phyloP scores from a whole-genome alignment of 495 filamentous ascomycete genomes.

The Pseudevernia furfuracea region DNA sequence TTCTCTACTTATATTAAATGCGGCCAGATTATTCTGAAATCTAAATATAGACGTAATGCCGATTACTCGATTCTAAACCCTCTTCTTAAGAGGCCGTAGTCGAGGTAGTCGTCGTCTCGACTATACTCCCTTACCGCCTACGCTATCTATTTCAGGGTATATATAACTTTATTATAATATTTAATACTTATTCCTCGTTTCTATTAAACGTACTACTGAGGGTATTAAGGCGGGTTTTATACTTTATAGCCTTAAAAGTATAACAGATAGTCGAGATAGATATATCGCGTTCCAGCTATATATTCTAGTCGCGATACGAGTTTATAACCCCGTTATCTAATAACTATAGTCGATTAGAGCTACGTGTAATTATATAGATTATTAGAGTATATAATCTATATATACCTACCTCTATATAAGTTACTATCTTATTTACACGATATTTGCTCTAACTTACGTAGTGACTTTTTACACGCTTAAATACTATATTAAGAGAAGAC shows the following conservation, averaged over 20 bases:
- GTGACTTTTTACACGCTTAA: slow-evolving; percentile 3
- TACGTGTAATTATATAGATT: slow-evolving; percentile 2
- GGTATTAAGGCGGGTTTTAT: neutral
- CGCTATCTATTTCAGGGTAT: neutral
- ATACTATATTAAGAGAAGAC: neutral
- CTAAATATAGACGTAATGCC: neutral
- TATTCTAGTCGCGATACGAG: neutral
- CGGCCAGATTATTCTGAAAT: slow-evolving; percentile 2
- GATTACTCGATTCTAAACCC: neutral
- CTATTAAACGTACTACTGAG: neutral
- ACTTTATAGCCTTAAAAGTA: neutral
- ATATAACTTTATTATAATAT: neutral
- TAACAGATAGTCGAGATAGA: neutral
- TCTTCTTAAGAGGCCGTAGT: neutral
- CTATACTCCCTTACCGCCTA: neutral
- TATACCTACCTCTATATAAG: neutral
- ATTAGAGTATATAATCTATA: neutral
- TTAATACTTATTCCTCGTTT: neutral
- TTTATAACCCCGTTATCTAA: neutral
- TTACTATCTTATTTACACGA: neutral
- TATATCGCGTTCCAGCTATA: slow-evolving; percentile 1
- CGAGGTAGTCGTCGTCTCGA: no score
- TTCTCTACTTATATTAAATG: neutral
- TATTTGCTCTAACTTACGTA: neutral
- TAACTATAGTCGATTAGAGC: neutral